These are phyloP conservation scores for Leishmania turanica DNA, from an alignment of 208 protist genomes.

Conservation along the genomic window DNA sequence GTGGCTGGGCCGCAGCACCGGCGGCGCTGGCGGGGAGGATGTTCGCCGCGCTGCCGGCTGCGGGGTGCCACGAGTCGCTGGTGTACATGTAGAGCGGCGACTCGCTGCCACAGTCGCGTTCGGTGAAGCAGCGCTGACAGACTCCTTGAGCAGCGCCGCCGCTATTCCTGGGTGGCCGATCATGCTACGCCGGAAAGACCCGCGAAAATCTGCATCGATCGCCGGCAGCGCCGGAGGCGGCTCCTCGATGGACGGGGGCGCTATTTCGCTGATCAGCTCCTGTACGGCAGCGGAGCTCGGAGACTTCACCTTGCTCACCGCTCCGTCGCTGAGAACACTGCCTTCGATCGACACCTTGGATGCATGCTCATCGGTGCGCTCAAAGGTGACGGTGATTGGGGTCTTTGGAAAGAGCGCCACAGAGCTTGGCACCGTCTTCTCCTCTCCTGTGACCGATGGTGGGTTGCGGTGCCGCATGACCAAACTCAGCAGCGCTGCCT, in stretches of 20 bases:
- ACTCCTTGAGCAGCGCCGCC: neutral
- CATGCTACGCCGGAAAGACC: conserved; percentile 34
- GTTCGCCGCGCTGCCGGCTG: conserved; percentile 11
- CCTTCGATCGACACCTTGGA: conserved; percentile 49
- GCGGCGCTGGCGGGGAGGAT: conserved; percentile 11
- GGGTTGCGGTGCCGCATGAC: conserved; percentile 22
- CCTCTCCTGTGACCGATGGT: neutral
- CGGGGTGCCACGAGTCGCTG: neutral
- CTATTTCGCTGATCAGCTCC: conserved; percentile 37
- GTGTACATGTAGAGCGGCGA: neutral
- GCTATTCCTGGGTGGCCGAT: conserved; percentile 17
- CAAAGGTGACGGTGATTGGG: conserved; percentile 40
- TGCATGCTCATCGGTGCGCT: conserved; percentile 36
- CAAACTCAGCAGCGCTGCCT: conserved; percentile 39
- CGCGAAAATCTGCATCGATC: conserved; percentile 31
- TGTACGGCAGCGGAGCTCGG: conserved; percentile 35
- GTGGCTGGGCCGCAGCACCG: conserved; percentile 2
- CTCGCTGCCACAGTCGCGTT: neutral
- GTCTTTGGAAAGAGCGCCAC: conserved; percentile 18
- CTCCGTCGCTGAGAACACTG: conserved; percentile 62
- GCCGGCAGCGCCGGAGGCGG: conserved; percentile 21
- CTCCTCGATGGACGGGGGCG: conserved; percentile 29
- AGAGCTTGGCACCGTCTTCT: conserved; percentile 4
- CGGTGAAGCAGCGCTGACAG: neutral
- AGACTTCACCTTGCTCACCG: conserved; percentile 35